These are phyloP conservation scores for Drosera spatulata DNA, from an alignment of 179 eudicot species.

Conservation along the genomic window DNA sequence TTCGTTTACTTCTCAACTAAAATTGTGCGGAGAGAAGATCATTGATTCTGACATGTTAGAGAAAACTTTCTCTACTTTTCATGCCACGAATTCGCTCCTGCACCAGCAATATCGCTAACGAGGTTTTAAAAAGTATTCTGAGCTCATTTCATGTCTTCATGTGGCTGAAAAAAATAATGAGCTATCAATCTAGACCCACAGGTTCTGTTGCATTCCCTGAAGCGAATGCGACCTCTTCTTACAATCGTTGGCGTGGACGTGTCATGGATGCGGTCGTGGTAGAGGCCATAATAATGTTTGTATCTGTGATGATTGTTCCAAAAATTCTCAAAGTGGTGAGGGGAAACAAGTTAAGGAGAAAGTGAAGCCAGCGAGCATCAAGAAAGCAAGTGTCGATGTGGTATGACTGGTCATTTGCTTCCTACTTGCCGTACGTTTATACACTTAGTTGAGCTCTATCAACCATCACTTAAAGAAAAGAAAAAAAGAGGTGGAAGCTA, in stretches of 20 bases:
- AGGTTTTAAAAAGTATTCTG: too few species aligned
- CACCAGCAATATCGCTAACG: not conserved
- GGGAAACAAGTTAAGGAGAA: not conserved
- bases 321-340: not conserved
- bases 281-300: not conserved
- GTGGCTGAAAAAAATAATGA: not conserved
- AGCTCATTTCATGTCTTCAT: not conserved
- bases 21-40: not conserved
- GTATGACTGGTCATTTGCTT: too few species aligned
- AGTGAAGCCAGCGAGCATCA: not conserved
- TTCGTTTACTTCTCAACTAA: not conserved
- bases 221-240: not conserved
- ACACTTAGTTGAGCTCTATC: not conserved
- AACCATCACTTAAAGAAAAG: not conserved
- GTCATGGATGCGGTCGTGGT: not conserved
- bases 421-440: not conserved
- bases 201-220: too few species aligned
- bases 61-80: too few species aligned
- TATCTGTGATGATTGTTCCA: not conserved
- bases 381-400: not conserved
- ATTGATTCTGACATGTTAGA: not conserved
- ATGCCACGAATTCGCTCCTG: not conserved
- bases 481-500: not conserved
- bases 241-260: not conserved
- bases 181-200: too few species aligned